Evolutionary conservation across 352 stramenopile species (phyloP), one percentile per base, ranked within the genome.

Genomic region (Globisporangium uncinulatum): DNA sequence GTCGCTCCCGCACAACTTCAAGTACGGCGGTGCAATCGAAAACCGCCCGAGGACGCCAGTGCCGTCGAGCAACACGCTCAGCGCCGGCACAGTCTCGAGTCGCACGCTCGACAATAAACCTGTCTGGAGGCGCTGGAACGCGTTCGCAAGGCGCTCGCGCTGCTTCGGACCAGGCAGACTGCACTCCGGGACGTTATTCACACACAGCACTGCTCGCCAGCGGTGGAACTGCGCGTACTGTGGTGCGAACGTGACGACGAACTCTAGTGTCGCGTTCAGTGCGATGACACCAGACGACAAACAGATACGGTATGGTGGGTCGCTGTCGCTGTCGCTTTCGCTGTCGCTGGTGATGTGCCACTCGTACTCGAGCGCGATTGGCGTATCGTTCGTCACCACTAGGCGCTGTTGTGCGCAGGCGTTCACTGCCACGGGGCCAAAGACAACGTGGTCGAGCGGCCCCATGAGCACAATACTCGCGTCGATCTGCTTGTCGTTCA

Each of bases 361-460:
- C 15, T 62, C 60, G 51, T 77, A 94, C 11, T 62, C 55, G 3
- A 94, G 56, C 9, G 77, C 72, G 24, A 94, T 63, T 11, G 77
- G 83, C 37, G 83, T 92, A 5, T 86, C 67, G 54, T 94, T 94
- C 5, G 59, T 49, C 17, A 94, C 61, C 0, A 69, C 62, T 31
- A 94, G 65, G 5, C 57, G 65, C 54, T 92, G 78, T 14, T 50
- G 51, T 4, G 57, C 55, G 0, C 50, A 45, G 0, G 70, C 49
- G 29, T 76, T 59, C 1, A 86, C 66, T 3, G 80, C 57, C 4
- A 92, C 56, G 5, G 72, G 51, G 0, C 55, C 29, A 55, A 94
- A 94, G 19, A 71, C 67, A 29, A 94, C 9, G 11, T 68, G 61
- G 19, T 86, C 67, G 4, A 88, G 36, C 13, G 34, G 42, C 6